Percentiles rank a stretch among this genome's conserved stretches.
These are phyloP conservation scores for Tricholoma sp. DNA, from an alignment of 768 basidiomycete species.

Conservation along the genomic window DNA sequence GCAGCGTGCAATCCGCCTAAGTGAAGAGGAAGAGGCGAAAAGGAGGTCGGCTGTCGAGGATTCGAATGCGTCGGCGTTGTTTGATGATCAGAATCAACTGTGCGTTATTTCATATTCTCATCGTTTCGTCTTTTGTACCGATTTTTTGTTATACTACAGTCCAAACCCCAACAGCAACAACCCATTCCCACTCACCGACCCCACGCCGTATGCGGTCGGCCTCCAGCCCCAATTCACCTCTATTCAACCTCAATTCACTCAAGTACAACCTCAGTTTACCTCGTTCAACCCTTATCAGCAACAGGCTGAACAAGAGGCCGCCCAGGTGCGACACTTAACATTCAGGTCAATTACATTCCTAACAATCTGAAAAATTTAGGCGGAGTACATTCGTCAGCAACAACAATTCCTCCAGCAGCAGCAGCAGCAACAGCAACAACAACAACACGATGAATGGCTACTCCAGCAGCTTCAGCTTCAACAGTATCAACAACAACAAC, in stretches of 20 bases:
- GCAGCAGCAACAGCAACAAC: constrained; percentile 49
- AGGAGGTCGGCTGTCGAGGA: constrained; percentile 67
- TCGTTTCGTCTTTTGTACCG: constrained; percentile 1
- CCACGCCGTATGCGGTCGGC: constrained; percentile 52
- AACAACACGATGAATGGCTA: constrained; percentile 44
- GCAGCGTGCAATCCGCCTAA: constrained; percentile 74
- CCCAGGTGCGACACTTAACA: constrained; percentile 43
- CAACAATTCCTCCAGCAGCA: constrained; percentile 57
- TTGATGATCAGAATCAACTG: constrained; percentile 84
- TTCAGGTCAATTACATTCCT: constrained; percentile 5
- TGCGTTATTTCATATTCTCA: constrained; percentile 31
- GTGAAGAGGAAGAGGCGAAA: constrained; percentile 85
- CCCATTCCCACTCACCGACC: constrained; percentile 59
- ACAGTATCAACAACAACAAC: constrained; percentile 51
- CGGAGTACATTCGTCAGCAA: constrained; percentile 72
- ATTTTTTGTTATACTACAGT: constrained; percentile 19
- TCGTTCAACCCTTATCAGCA: constrained; percentile 94
- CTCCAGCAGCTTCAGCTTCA: constrained; percentile 44
- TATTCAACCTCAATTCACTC: constrained; percentile 74
- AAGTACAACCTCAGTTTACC: constrained; percentile 79
- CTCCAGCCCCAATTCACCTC: constrained; percentile 48
- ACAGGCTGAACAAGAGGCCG: constrained; percentile 86
- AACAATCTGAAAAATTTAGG: constrained; percentile 28
- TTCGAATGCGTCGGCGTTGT: constrained; percentile 68
- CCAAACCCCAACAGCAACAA: constrained; percentile 35